These are phyloP conservation scores for Knoxia roxburghii DNA, from an alignment of 257 asterid species.

Conservation along the genomic window DNA sequence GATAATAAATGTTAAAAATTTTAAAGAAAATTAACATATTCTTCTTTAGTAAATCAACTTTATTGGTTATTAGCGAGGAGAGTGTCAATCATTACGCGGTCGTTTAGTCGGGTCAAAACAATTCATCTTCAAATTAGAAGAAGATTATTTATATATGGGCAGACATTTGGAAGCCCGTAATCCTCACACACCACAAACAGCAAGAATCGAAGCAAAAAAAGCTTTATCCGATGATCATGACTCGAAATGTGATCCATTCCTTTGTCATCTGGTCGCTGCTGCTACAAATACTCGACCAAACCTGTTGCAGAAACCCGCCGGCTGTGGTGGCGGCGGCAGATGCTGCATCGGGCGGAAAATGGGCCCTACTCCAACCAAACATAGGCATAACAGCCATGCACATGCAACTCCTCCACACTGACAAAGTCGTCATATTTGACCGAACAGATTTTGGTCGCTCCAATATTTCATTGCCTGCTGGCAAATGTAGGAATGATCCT, in stretches of 20 bases:
- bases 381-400: conserved; percentile 54
- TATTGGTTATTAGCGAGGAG: no score
- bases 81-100: no score
- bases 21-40: no score
- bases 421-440: conserved; percentile 42
- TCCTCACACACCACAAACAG: no score
- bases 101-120: no score
- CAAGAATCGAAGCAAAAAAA: neutral
- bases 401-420: conserved; percentile 52
- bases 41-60: no score
- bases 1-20: no score
- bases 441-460: conserved; percentile 48
- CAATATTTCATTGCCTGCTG: conserved; percentile 35
- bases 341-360: conserved; percentile 20
- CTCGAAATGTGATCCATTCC: conserved; percentile 14
- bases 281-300: neutral
- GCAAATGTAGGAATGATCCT: conserved; percentile 32
- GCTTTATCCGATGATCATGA: conserved; percentile 13
- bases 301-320: neutral
- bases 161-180: no score
- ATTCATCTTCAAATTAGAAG: no score
- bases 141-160: no score
- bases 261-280: conserved; percentile 19
- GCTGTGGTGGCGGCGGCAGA: conserved; percentile 8
- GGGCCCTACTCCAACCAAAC: conserved; percentile 33